phyloP scores from a whole-genome alignment of 2,329 filamentous ascomycete genomes.

The Epichloe typhina region DNA sequence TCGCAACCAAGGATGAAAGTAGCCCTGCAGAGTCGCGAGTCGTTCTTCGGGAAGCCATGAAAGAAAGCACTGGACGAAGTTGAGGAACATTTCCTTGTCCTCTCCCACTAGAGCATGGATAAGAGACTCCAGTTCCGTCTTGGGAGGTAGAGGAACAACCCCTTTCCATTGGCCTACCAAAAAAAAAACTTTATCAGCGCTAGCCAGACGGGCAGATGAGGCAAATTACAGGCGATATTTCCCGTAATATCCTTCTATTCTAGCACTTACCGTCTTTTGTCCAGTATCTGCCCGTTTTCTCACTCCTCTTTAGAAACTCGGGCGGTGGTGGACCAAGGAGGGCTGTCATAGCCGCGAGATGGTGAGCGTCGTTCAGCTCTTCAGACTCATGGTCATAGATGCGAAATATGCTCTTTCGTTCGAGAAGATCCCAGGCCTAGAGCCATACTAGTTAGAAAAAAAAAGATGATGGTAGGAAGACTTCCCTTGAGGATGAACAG shows the following conservation, averaged over 20 bases:
- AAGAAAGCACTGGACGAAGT: slow-evolving; percentile 11
- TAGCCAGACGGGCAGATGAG: background rate
- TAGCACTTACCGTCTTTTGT: slow-evolving; percentile 11
- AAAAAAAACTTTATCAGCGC: background rate
- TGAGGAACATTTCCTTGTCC: slow-evolving; percentile 10
- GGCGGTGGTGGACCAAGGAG: slow-evolving; percentile 16
- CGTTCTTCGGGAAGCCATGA: slow-evolving; percentile 16
- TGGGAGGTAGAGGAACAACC: slow-evolving; percentile 11
- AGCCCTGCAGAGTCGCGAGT: slow-evolving; percentile 7
- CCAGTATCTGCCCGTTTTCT: slow-evolving; percentile 14
- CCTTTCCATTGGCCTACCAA: slow-evolving; percentile 14
- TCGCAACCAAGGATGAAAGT: slow-evolving; percentile 14
- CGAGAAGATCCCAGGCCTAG: slow-evolving; percentile 8
- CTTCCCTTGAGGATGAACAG: too few species aligned
- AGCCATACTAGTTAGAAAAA: too few species aligned
- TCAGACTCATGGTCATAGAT: slow-evolving; percentile 11
- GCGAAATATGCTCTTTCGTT: slow-evolving; percentile 11
- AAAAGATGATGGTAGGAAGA: too few species aligned
- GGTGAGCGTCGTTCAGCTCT: slow-evolving; percentile 15
- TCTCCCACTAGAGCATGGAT: slow-evolving; percentile 4
- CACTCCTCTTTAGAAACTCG: slow-evolving; percentile 12
- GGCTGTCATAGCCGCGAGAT: slow-evolving; percentile 16
- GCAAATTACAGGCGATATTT: too few species aligned
- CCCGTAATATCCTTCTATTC: too few species aligned
- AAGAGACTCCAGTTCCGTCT: slow-evolving; percentile 10